A percentile compares a stretch with the other conserved stretches of the same genome.
Conservation (phyloP, 805 yeast species). For the Saturnispora bothae region DNA sequence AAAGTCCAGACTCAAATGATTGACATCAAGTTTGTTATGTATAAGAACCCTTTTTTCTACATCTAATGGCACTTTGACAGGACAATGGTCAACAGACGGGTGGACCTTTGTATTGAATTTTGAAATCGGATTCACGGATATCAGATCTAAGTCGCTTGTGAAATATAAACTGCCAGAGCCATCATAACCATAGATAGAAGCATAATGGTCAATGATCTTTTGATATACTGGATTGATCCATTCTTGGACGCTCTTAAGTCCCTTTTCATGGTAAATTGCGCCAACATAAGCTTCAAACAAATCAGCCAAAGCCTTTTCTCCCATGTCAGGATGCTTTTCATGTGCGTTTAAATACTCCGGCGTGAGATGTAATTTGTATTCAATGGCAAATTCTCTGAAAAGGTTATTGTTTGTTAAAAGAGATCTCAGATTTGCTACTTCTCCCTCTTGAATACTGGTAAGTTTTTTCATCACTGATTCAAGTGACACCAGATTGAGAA, state of each 20-base stretch:
- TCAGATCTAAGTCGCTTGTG: not conserved
- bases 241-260: not conserved
- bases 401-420: slow-evolving; percentile 3
- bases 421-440: slow-evolving; percentile 1
- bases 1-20: not conserved
- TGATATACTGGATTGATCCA: slow-evolving; percentile 2
- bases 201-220: not conserved
- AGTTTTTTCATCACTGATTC: not conserved
- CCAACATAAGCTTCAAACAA: slow-evolving; percentile 8
- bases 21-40: not conserved
- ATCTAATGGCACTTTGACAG: not conserved
- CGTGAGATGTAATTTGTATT: not conserved
- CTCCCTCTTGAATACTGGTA: slow-evolving; percentile 2
- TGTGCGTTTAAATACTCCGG: not conserved
- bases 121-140: not conserved
- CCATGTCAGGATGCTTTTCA: not conserved
- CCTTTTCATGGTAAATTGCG: slow-evolving; percentile 2
- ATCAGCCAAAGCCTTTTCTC: not conserved
- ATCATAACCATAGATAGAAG: not conserved
- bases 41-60: not conserved
- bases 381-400: slow-evolving; percentile 2
- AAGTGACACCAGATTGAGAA: slow-evolving; percentile 1
- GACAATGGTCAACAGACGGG: not conserved
- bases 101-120: not conserved
- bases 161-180: not conserved